A percentile compares a stretch with the other conserved stretches of the same genome.
Evolutionary conservation across 371 early-diverging fungal genomes (phyloP).

Genomic region (Smittium mucronatum): DNA sequence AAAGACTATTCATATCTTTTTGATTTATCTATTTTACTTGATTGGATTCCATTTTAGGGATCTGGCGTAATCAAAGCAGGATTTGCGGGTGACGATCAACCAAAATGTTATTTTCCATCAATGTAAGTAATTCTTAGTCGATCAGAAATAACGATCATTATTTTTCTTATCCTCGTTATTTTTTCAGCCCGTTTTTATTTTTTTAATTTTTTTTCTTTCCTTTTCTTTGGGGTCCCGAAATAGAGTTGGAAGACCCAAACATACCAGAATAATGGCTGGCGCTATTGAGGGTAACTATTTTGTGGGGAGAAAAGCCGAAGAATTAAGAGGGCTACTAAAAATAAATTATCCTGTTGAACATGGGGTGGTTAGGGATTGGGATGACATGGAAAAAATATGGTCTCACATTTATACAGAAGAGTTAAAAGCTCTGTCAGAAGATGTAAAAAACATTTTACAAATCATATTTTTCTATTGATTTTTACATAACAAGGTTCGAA

Average conservation of each 20-base stretch:
- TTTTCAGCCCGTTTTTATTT: not conserved
- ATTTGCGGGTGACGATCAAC: constrained; percentile 92
- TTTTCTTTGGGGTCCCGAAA: not conserved
- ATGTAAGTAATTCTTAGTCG: constrained; percentile 37
- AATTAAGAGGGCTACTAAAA: constrained; percentile 78
- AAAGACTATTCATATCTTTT: not conserved
- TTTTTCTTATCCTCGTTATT: too few relatives aligned
- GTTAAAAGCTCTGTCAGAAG: constrained; percentile 82
- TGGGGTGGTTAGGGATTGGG: constrained; percentile 92
- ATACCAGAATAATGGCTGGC: constrained; percentile 92
- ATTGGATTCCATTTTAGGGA: too few relatives aligned
- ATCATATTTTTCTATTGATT: too few relatives aligned
- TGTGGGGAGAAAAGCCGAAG: constrained; percentile 87
- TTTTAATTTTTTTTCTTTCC: not conserved
- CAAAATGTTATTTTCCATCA: constrained; percentile 85
- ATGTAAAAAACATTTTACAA: constrained; percentile 42
- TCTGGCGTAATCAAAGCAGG: constrained; percentile 96
- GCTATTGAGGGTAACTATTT: constrained; percentile 87
- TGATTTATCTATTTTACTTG: too few relatives aligned
- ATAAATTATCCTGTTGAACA: constrained; percentile 92
- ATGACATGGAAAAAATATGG: constrained; percentile 96
- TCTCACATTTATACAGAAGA: constrained; percentile 86
- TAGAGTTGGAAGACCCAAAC: constrained; percentile 90
- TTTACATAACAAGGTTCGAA: too few relatives aligned
- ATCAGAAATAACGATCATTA: not conserved